These are phyloP conservation scores for Beauveria varroae DNA, from an alignment of 2,329 filamentous ascomycete species.

Conservation along the genomic window DNA sequence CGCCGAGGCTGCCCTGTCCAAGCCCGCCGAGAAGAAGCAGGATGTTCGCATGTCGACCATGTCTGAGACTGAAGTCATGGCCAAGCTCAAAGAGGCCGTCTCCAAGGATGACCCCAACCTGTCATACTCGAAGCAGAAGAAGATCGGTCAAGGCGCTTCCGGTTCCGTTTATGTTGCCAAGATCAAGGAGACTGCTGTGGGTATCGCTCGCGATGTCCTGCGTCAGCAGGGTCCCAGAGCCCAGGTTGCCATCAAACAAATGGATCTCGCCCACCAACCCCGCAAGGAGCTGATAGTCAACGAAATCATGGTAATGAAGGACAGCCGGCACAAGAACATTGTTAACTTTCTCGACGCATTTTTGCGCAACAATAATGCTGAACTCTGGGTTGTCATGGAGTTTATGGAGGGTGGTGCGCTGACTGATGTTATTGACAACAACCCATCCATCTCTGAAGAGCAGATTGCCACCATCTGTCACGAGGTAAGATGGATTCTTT, in stretches of 20 bases:
- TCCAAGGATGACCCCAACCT: constrained; percentile 91
- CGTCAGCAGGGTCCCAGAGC: constrained; percentile 72
- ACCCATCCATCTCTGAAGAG: constrained; percentile 85
- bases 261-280: constrained; percentile 96
- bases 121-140: constrained; percentile 98
- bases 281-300: constrained; percentile 98
- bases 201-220: constrained; percentile 73
- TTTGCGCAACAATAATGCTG: constrained; percentile 84
- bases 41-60: constrained; percentile 98
- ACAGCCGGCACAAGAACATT: constrained; percentile 96
- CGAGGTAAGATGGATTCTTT: constrained; percentile 59
- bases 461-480: constrained; percentile 96
- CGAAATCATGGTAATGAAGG: constrained; percentile 99
- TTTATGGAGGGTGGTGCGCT: constrained; percentile 98
- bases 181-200: constrained; percentile 81
- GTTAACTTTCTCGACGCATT: constrained; percentile 98
- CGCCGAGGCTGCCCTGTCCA: constrained; percentile 79
- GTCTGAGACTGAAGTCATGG: constrained; percentile 96
- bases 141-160: constrained; percentile 97
- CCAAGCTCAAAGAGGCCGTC: constrained; percentile 85
- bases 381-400: constrained; percentile 99
- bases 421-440: constrained; percentile 98
- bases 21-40: constrained; percentile 80
- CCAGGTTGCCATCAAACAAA: constrained; percentile 98
- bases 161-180: constrained; percentile 97